Percentiles rank a stretch among this genome's conserved stretches.
Evolutionary conservation across 805 yeast genomes (phyloP).

Genomic region (Myxozyma neotropica): DNA sequence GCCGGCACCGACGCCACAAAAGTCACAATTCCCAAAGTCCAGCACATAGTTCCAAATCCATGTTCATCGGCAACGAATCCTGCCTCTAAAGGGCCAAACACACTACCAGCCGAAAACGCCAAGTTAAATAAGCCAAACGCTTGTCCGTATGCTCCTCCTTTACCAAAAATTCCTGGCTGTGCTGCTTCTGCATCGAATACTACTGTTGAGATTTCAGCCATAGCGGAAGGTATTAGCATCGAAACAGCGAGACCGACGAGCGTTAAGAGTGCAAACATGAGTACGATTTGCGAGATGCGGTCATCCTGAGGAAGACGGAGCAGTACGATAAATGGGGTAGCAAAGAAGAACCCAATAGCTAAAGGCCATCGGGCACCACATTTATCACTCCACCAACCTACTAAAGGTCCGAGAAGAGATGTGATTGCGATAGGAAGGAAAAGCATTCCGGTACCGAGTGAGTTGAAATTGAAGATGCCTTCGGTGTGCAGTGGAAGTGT

Average conservation of each 20-base stretch:
- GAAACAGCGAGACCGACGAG: constrained; percentile 37
- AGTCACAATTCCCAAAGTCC: constrained; percentile 16
- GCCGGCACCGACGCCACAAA: constrained; percentile 35
- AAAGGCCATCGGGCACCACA: constrained; percentile 39
- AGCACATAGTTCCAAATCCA: constrained; percentile 38
- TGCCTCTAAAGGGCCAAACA: constrained; percentile 43
- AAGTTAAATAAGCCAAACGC: constrained; percentile 43
- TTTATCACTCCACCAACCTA: constrained; percentile 38
- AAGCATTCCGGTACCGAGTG: constrained; percentile 40
- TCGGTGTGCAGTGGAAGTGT: constrained; percentile 41
- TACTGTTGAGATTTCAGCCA: constrained; percentile 39
- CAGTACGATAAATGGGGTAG: constrained; percentile 33
- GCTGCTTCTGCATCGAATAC: constrained; percentile 35
- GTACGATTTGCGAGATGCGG: constrained; percentile 36
- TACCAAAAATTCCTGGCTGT: constrained; percentile 40
- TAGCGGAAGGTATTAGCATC: constrained; percentile 35
- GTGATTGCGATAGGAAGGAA: constrained; percentile 42
- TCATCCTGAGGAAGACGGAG: constrained; percentile 39
- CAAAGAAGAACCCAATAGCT: constrained; percentile 36
- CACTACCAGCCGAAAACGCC: constrained; percentile 41
- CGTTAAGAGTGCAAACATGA: constrained; percentile 39
- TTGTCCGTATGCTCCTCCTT: constrained; percentile 42
- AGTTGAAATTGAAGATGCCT: constrained; percentile 38
- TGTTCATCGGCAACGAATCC: constrained; percentile 35
- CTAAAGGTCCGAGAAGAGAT: constrained; percentile 38